Conservation (phyloP, 169 alveolate species). For the Eimeria maxima region DNA sequence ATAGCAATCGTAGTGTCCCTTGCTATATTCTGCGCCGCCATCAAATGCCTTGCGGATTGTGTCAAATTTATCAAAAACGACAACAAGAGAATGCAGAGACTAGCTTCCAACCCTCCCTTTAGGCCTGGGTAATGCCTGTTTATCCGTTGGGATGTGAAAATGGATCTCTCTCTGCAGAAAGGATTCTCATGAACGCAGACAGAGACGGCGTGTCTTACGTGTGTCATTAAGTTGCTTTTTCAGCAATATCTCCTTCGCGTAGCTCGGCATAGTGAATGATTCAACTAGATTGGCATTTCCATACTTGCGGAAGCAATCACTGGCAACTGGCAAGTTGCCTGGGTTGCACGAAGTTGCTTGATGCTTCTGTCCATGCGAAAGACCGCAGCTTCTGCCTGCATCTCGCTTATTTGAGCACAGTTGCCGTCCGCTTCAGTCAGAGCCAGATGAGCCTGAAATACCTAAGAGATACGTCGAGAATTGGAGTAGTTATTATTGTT, state of each 20-base stretch:
- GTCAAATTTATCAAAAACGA: not conserved
- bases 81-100: not conserved
- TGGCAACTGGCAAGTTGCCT: not conserved
- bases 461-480: not conserved
- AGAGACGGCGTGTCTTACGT: not conserved
- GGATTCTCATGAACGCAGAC: not conserved
- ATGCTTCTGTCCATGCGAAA: not conserved
- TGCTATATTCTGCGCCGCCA: not conserved
- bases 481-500: not conserved
- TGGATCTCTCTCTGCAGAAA: not conserved
- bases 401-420: not conserved
- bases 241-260: not conserved
- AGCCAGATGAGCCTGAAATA: not conserved
- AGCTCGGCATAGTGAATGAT: not conserved
- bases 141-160: not conserved
- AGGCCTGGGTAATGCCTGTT: not conserved
- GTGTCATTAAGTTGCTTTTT: not conserved
- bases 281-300: not conserved
- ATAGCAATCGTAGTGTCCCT: not conserved
- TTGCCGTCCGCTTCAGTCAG: not conserved
- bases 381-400: not conserved
- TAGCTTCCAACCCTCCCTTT: not conserved
- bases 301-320: not conserved
- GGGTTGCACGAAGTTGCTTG: slow-evolving; percentile 18
- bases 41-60: slow-evolving; percentile 5